Evolutionary conservation across 305 asterid genomes (phyloP).

Genomic region (Solanum hybrid): DNA sequence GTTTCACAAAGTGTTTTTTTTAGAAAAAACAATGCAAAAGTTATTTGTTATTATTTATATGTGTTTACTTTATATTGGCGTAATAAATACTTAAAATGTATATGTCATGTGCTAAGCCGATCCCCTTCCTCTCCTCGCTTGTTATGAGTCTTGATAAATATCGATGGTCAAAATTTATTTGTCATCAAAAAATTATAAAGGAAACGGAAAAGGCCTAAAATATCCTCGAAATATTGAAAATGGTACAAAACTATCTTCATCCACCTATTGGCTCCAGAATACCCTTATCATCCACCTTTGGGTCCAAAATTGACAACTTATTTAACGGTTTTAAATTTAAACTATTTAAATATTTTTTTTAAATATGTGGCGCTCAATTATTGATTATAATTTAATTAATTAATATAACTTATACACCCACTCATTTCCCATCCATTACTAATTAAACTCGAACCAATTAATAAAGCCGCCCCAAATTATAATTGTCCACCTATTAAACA

Average conservation of each 20-base stretch:
- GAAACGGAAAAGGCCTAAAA: not conserved
- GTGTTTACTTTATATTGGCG: not conserved
- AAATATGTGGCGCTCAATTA: not conserved
- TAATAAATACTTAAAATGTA: not conserved
- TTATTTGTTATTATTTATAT: no score
- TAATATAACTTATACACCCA: no score
- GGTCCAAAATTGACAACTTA: not conserved
- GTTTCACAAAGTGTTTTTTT: not conserved
- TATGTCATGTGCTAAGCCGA: not conserved
- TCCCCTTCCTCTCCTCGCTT: not conserved
- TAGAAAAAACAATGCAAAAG: not conserved
- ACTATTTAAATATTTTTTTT: no score
- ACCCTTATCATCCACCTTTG: not conserved
- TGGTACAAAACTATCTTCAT: not conserved
- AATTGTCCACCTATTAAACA: no score
- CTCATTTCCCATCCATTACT: no score
- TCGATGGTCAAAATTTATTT: not conserved
- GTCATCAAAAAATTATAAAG: not conserved
- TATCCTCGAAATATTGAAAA: no score
- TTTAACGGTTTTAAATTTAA: no score
- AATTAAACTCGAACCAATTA: no score
- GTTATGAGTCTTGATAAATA: not conserved
- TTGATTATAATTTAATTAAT: not conserved
- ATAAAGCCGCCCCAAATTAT: no score
- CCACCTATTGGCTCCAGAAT: not conserved